Evolutionary conservation across 192 early-diverging fungal genomes (phyloP).

Genomic region (Backusella macrospora): DNA sequence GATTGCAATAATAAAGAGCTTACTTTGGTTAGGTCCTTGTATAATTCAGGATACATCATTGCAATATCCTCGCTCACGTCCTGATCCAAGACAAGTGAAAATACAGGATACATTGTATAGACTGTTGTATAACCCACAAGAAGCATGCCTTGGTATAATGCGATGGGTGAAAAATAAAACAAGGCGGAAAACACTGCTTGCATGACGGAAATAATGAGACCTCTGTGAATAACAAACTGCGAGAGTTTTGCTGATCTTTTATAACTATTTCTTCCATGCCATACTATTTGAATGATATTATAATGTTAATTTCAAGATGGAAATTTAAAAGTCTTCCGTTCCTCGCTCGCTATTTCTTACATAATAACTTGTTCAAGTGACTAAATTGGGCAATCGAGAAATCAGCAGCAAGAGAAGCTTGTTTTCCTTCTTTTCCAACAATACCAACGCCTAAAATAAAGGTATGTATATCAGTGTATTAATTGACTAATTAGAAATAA

Average conservation of each 20-base stretch:
- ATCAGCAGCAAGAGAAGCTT: slow-evolving; percentile 93
- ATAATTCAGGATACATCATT: slow-evolving; percentile 89
- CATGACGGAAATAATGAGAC: slow-evolving; percentile 97
- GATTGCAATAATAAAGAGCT: not conserved
- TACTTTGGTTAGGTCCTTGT: slow-evolving; percentile 92
- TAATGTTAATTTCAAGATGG: not conserved
- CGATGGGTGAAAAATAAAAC: slow-evolving; percentile 98
- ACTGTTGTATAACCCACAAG: slow-evolving; percentile 90
- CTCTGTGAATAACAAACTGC: slow-evolving; percentile 98
- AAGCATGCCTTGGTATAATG: slow-evolving; percentile 88
- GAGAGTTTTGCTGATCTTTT: slow-evolving; percentile 92
- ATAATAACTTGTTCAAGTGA: slow-evolving; percentile 78
- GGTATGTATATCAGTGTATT: not conserved
- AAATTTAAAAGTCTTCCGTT: not conserved
- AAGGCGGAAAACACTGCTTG: slow-evolving; percentile 96
- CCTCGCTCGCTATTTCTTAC: slow-evolving; percentile 32
- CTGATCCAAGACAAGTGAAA: slow-evolving; percentile 90
- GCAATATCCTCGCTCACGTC: slow-evolving; percentile 92
- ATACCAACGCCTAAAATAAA: slow-evolving; percentile 77
- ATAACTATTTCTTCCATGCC: slow-evolving; percentile 96
- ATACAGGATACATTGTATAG: slow-evolving; percentile 96
- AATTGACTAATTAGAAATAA: not conserved
- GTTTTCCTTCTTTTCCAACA: slow-evolving; percentile 95
- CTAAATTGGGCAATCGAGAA: slow-evolving; percentile 92
- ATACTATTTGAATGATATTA: slow-evolving; percentile 49